Base-by-base conservation (phyloP, 148 eudicot genomes). In the Persicaria tinctoria region DNA sequence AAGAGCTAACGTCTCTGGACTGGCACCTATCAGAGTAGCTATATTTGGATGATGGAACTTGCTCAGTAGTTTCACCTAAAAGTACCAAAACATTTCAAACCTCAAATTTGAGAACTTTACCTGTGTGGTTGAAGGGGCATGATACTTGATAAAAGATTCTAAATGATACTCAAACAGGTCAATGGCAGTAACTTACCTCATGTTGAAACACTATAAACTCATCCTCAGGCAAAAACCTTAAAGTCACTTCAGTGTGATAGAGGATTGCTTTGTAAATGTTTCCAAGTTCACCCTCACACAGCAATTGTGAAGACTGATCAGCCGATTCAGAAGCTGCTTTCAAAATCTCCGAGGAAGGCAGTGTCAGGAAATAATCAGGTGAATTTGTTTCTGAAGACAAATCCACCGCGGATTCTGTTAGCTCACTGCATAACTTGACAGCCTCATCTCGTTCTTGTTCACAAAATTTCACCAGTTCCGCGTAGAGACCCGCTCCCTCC, bases 1-100 rank as follows among this genome's bases (percentile, higher is more conserved):
- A 20, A 91, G 86, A 60, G 86, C 76, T 50, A 80, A 82, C 38
- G 83, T 84, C 76, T 89, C 95, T 3, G 93, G 91, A 79, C 98
- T 88, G 75, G 95, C 84, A 75, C 97, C 98, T 16, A 93, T 80
- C 13, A 91, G 82, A 53, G 84, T 85, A 53, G 90, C 78, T 48
- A 93, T 74, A 81, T 91, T 91, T 63, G 95, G 97, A 78, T 91
- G 98, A 76, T 93, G 82, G 76, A 87, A 63, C 78, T 83, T 93
- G 79, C 90, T 88, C 90, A 93, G 72, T 70, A 91, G 79, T 74
- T 84, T 89, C 73, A 93, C 98, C 98, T 93, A 16, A 0, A 70
- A 54, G 63, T 63, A 70, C 55, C 78, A 27, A 56, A 56, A 55
- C 14, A 16, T 10, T 23, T 68, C 18, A 48, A 63, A 51, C 1